Evolutionary conservation across 1,139 yeast genomes (phyloP), one percentile per base, ranked within the genome.

Genomic region (Barnettozyma hawaiiensis): DNA sequence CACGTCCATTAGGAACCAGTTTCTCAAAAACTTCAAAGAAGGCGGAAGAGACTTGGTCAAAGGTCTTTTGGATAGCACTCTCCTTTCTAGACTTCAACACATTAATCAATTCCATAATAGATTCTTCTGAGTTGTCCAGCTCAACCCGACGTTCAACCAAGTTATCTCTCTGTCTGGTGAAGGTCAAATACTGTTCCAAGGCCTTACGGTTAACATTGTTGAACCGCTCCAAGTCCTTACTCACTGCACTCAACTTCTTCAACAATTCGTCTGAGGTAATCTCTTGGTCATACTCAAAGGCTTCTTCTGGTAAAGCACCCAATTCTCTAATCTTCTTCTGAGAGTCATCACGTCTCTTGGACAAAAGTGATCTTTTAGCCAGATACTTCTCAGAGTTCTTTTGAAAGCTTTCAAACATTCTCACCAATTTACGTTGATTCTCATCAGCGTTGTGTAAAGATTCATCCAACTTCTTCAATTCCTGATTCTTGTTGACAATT

Each of bases 121-220:
- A 81, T 3, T 63, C 72, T 45, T 80, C 81, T 1, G 96, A 86
- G 35, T 67, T 73, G 27, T 77, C 84, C 33, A 92, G 69, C 48
- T 87, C 96, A 23, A 66, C 67, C 35, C 86, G 74, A 53, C 97
- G 77, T 21, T 67, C 68, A 1, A 71, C 72, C 49, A 89, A 67
- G 7, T 80, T 83, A 40, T 78, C 83, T 44, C 85, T 72, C 60
- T 89, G 94, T 48, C 75, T 78, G 14, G 85, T 77, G 59, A 89
- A 90, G 35, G 77, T 80, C 44, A 73, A 69, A 59, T 74, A 86
- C 59, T 92, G 96, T 56, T 90, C 97, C 53, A 85, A 70, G 0
- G 98, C 97, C 57, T 87, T 85, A 59, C 85, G 85, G 64, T 92
- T 92, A 45, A 92, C 85, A 61, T 87, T 95, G 19, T 78, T 75